Base-by-base conservation (phyloP, 768 basidiomycete species). In the Daedaleopsis nitida region DNA sequence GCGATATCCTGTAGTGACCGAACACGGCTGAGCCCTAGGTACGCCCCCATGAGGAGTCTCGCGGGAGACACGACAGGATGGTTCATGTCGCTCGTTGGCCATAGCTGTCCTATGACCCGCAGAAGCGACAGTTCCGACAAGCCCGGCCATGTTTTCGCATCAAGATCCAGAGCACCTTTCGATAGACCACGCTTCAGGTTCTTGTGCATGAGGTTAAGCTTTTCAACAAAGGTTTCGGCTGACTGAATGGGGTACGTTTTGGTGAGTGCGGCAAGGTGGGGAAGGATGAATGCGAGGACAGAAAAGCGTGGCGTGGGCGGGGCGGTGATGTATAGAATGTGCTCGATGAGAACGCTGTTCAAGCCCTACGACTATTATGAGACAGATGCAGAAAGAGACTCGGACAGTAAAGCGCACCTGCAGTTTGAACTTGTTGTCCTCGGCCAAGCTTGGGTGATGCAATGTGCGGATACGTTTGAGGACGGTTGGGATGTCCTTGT, bases 1-100 rank as follows among this genome's bases (percentile, higher is more conserved):
- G 89, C 81, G 52, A 98, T 69, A 73, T 99, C 95, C 17, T 74
- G 62, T 16, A 92, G 69, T 12, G 85, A 84, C 53, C 96, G 83
- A 1, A 98, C 82, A 5, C 94, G 87, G 57, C 86, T 83, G 32
- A 99, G 80, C 9, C 88, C 88, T 17, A 99, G 87, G 71, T 98
- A 98, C 49, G 94, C 88, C 1, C 91, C 93, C 79, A 97, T 91
- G 57, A 98, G 82, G 17, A 98, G 76, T 52, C 94, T 84, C 0
- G 95, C 84, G 0, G 95, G 93, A 0, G 92, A 91, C 19, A 94
- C 78, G 49, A 98, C 94, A 0, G 87, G 84, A 73, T 99, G 96
- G 54, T 88, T 89, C 75, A 96, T 83, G 75, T 99, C 97, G 71
- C 94, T 96, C 2, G 95, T 94, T 3, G 95, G 91, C 96, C 96